Evolutionary conservation across 768 basidiomycete genomes (phyloP).

Genomic region (Leccinum truebloodii): DNA sequence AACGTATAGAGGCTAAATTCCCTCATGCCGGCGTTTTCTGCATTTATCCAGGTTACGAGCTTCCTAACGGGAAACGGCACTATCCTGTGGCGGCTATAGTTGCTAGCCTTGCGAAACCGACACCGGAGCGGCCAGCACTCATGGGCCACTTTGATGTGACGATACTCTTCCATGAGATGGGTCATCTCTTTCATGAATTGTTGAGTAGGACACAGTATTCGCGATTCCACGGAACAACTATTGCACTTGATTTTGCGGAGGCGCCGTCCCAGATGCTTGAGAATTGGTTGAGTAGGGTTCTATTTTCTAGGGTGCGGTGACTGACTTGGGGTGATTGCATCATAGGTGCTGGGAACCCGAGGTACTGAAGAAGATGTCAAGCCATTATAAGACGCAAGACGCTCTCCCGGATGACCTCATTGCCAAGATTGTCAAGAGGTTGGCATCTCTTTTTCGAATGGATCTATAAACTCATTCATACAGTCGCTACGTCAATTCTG

Average conservation of each 20-base stretch:
- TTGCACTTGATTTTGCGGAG: conserved; percentile 83
- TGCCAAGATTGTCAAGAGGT: conserved; percentile 77
- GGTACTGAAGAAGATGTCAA: conserved; percentile 74
- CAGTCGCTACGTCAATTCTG: conserved; percentile 79
- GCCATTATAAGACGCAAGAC: conserved; percentile 75
- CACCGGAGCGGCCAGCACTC: conserved; percentile 75
- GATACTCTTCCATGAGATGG: conserved; percentile 93
- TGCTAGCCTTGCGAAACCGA: conserved; percentile 86
- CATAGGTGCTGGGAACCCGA: conserved; percentile 78
- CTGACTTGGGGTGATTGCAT: not conserved
- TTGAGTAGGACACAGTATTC: conserved; percentile 69
- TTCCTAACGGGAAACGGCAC: conserved; percentile 53
- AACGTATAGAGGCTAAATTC: conserved; percentile 64
- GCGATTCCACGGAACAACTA: conserved; percentile 82
- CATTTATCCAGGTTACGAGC: conserved; percentile 65
- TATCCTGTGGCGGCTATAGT: conserved; percentile 87
- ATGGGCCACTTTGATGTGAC: conserved; percentile 89
- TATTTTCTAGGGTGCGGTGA: not conserved
- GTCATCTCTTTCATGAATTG: conserved; percentile 70
- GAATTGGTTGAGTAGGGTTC: conserved; percentile 59
- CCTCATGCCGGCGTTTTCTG: conserved; percentile 88
- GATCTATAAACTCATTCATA: not conserved
- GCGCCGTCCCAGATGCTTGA: conserved; percentile 93
- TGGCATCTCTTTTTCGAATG: not conserved
- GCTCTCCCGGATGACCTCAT: conserved; percentile 69